Base-by-base conservation (phyloP, 805 yeast genomes). In the Cyberlindnera maritima region DNA sequence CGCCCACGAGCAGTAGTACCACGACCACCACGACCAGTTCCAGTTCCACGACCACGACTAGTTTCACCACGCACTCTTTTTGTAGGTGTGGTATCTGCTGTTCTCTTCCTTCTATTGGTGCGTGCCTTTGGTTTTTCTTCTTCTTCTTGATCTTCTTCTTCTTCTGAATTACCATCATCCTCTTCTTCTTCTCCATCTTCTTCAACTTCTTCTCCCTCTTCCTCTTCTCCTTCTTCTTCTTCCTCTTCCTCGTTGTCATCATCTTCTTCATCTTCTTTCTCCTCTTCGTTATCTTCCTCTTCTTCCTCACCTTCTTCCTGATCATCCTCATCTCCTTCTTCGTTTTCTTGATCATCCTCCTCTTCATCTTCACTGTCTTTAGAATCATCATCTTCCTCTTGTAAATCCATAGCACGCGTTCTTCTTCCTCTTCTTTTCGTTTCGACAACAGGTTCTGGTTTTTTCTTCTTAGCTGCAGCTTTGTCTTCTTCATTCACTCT, bases 221-320 rank as follows among this genome's bases (percentile, higher is more conserved):
- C 14, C 32, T n/a, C 42, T 26, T 26, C 17, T 21, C 14, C 41
- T 32, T 36, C 39, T 11, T 34, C 44, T n/a, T 34, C 39, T 17
- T 33, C 44, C 13, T 36, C 39, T 25, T 48, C 54, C 20, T 46
- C 57, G n/a, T 54, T 54, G 3, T 50, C 60, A 14, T 25, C 54
- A 10, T 26, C 41, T n/a, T 50, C 50, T 13, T 40, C 42, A 45
- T 37, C 46, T 15, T 44, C 47, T 15, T 40, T 39, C 11, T 36
- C 42, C 10, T 41, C 46, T 20, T 33, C 46, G 5, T 33, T 40
- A 2, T 43, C 39, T 12, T 46, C 38, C 3, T 26, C 38, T 3
- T 25, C 41, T 21, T 45, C 52, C 14, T 25, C 57, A 11, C 36
- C 46, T n/a, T 39, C 48, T n/a, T 44, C 47, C 23, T 39, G 54